Evolutionary conservation across 1,284 basidiomycete species (phyloP).

Genomic region (Heterobasidion parviporum): DNA sequence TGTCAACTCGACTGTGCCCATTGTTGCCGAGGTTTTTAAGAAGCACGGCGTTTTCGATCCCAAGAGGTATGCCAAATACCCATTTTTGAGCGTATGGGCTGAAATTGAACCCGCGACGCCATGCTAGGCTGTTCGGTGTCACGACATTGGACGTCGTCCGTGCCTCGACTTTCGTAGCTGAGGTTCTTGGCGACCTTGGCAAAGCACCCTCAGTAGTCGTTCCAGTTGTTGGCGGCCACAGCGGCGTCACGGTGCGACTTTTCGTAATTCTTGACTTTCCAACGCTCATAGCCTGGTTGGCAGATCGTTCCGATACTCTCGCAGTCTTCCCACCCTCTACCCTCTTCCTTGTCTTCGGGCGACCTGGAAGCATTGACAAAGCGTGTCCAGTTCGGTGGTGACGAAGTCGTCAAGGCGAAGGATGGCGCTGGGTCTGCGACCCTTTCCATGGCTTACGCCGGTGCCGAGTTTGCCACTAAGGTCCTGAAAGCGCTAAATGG

Average conservation of each 20-base stretch:
- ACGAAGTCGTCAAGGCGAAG: conserved; percentile 79
- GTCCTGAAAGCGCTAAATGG: conserved; percentile 84
- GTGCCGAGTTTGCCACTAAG: conserved; percentile 72
- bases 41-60: conserved; percentile 87
- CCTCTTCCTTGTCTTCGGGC: conserved; percentile 42
- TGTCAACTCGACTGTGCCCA: conserved; percentile 96
- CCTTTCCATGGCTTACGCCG: conserved; percentile 72
- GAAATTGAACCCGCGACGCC: neutral
- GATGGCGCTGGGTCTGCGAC: conserved; percentile 72
- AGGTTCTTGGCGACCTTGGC: conserved; percentile 59
- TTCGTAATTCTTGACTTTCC: conserved; percentile 4
- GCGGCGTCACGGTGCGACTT: conserved; percentile 73
- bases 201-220: conserved; percentile 69
- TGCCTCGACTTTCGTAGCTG: conserved; percentile 90
- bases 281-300: neutral
- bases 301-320: conserved; percentile 95
- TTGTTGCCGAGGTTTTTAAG: conserved; percentile 94
- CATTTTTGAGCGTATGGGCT: neutral
- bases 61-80: conserved; percentile 51
- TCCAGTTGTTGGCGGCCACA: conserved; percentile 95
- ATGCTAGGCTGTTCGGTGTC: conserved; percentile 83
- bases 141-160: conserved; percentile 98
- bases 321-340: conserved; percentile 74
- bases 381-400: conserved; percentile 74
- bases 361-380: conserved; percentile 47